These are phyloP conservation scores for Colletotrichum liaoningense DNA, from an alignment of 2,329 filamentous ascomycete genomes.

Conservation along the genomic window DNA sequence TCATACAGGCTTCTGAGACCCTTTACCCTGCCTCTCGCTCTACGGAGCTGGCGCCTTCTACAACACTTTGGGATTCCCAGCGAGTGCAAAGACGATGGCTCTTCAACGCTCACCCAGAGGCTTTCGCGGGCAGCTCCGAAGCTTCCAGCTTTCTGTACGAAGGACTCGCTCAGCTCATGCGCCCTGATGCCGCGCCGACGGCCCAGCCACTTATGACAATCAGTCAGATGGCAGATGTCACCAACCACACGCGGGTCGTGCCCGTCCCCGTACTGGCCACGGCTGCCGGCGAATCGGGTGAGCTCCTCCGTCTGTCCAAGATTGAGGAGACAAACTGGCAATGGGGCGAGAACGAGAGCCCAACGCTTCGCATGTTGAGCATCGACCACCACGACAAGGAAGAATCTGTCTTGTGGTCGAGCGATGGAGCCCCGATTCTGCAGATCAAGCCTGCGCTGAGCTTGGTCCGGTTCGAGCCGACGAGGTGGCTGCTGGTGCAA, in stretches of 20 bases:
- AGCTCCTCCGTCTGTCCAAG: constrained; percentile 66
- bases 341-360: constrained; percentile 61
- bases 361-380: constrained; percentile 59
- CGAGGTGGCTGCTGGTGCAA: constrained; percentile 66
- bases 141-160: constrained; percentile 48
- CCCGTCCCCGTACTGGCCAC: constrained; percentile 56
- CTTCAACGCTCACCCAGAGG: constrained; percentile 61
- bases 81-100: constrained; percentile 60
- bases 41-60: constrained; percentile 9
- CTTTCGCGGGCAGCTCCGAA: constrained; percentile 51
- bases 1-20: constrained; percentile 18
- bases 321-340: constrained; percentile 63
- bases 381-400: constrained; percentile 55
- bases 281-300: constrained; percentile 67
- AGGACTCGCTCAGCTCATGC: constrained; percentile 46
- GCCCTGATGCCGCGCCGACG: constrained; percentile 40
- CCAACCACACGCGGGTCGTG: constrained; percentile 39
- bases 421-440: constrained; percentile 61
- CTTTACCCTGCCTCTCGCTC: constrained; percentile 22
- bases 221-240: constrained; percentile 63
- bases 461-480: constrained; percentile 47
- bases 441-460: constrained; percentile 62
- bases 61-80: constrained; percentile 20
- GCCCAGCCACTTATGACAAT: constrained; percentile 60
- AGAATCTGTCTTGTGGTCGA: constrained; percentile 65